Base-by-base conservation (phyloP, 2,329 filamentous ascomycete species). In the Talaromyces sp. region DNA sequence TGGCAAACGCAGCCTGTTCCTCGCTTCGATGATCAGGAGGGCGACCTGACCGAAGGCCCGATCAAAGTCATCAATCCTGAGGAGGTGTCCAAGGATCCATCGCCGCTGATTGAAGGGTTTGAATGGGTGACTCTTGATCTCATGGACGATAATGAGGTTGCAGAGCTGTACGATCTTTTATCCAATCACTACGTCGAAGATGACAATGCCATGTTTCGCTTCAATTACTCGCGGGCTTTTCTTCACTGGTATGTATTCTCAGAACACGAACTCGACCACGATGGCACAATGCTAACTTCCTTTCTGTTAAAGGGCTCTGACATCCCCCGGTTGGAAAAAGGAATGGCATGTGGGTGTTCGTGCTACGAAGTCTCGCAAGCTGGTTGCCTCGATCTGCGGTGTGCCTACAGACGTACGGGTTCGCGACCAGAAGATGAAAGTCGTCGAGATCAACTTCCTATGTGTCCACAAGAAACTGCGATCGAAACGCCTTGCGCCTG, bases 381-480 rank as follows among this genome's bases (percentile, higher is more conserved):
- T 99, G 17, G 92, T 97, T 57, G 95, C 93, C 60, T 97, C 96
- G 77, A 98, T 99, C 73, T 96, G 92, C 47, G 95, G 92, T 68
- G 91, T 98, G 53, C 95, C 95, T 0, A 88, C 95, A 63, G 84
- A 88, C 66, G 81, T 99, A 61, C 88, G 89, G 58, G 88, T 99
- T 51, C 90, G 93, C 65, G 82, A 89, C 63, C 90, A 90, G 63
- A 79, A 85, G 61, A 78, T 99, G 63, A 85, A 87, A 65, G 88
- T 90, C 67, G 92, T 91, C 55, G 95, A 99, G 76, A 95, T 99
- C 78, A 99, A 99, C 81, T 99, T 98, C 78, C 88, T 99, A 67
- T 96, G 93, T 72, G 89, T 99, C 60, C 95, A 99, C 83, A 98
- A 98, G 83, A 98, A 98, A 79, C 86, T 99, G 33, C 91, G 95